phyloP scores from a whole-genome alignment of 2,329 filamentous ascomycete species.

The Fusarium clavum region DNA sequence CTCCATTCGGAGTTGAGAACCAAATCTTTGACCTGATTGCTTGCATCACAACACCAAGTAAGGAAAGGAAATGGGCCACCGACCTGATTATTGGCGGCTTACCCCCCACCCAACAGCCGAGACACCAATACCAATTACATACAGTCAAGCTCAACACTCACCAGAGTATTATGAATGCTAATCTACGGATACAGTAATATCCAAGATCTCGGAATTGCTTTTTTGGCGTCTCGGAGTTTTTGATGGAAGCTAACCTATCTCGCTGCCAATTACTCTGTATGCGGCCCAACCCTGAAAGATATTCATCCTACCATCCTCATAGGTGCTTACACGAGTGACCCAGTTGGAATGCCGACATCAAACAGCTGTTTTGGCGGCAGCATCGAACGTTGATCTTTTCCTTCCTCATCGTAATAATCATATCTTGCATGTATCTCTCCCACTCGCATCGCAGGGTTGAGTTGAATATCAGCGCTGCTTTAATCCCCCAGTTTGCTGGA shows the following conservation, averaged over 20 bases:
- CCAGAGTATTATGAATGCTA: slow-evolving; percentile 2
- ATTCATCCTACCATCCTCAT: not conserved
- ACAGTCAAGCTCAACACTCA: not conserved
- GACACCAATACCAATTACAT: not conserved
- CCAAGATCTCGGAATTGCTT: slow-evolving; percentile 11
- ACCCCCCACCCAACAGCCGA: not conserved
- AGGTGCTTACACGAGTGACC: slow-evolving; percentile 25
- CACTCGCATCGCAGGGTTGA: slow-evolving; percentile 1
- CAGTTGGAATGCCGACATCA: slow-evolving; percentile 18
- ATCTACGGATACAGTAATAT: slow-evolving; percentile 6
- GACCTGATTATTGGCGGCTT: not conserved
- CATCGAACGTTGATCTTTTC: slow-evolving; percentile 4
- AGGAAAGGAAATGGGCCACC: not conserved
- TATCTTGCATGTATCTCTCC: not conserved
- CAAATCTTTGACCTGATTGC: slow-evolving; percentile 21
- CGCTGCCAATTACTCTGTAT: not conserved
- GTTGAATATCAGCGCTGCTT: slow-evolving; percentile 1
- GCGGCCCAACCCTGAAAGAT: slow-evolving; percentile 1
- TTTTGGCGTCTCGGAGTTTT: slow-evolving; percentile 8
- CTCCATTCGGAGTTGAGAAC: slow-evolving; percentile 21
- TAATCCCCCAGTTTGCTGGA: not conserved
- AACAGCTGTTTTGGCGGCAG: not conserved
- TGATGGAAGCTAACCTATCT: not conserved
- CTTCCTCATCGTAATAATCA: not conserved
- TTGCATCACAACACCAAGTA: slow-evolving; percentile 19